These are phyloP conservation scores for Cetradonia linearis DNA, from an alignment of 495 filamentous ascomycete genomes.

Conservation along the genomic window DNA sequence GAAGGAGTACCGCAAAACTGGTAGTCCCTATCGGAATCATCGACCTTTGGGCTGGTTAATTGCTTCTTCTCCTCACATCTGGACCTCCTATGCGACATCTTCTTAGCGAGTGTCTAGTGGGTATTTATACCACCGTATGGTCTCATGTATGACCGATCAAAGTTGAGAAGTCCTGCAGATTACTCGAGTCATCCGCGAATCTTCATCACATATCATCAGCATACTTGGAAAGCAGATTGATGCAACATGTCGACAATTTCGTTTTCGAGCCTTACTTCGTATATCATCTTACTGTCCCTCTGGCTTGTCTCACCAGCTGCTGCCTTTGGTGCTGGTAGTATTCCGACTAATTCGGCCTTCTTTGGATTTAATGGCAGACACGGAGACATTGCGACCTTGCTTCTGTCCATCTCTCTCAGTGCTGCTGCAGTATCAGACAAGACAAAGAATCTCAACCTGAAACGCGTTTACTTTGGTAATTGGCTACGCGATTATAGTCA, in stretches of 20 bases:
- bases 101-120: background rate
- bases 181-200: background rate
- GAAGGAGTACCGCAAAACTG: background rate
- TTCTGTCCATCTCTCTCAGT: slow-evolving; percentile 16
- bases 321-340: slow-evolving; percentile 72
- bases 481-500: slow-evolving; percentile 15
- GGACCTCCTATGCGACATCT: background rate
- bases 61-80: background rate
- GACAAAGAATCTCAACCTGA: slow-evolving; percentile 13
- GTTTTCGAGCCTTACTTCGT: background rate
- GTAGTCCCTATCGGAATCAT: background rate
- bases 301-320: slow-evolving; percentile 46
- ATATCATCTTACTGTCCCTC: slow-evolving; percentile 30
- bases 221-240: background rate
- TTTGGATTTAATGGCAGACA: slow-evolving; percentile 71
- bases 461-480: slow-evolving; percentile 12
- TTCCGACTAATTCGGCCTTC: slow-evolving; percentile 61
- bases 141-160: background rate
- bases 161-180: background rate
- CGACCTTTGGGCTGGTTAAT: background rate
- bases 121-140: background rate
- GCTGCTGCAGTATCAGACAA: slow-evolving; percentile 4
- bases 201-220: background rate
- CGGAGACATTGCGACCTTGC: slow-evolving; percentile 20
- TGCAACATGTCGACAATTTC: background rate